Percentiles rank a stretch among this genome's conserved stretches.
These are phyloP conservation scores for Laburnicola sp. DNA, from an alignment of 2,329 filamentous ascomycete species.

Conservation along the genomic window DNA sequence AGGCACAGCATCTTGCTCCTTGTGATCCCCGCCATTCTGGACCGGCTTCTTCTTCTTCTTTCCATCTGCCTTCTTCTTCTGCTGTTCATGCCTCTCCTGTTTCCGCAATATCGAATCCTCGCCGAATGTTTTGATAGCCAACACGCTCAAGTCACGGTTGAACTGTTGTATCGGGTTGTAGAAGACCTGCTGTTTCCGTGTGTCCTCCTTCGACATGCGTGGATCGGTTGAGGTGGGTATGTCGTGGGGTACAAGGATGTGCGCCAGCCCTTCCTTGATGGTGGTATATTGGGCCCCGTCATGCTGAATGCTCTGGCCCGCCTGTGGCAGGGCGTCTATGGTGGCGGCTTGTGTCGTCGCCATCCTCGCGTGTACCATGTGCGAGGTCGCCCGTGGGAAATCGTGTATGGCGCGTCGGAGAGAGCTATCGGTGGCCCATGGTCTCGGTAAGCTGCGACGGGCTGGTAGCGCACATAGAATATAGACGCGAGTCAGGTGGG, in stretches of 20 bases:
- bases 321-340: slow-evolving; percentile 34
- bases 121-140: slow-evolving; percentile 88
- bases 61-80: slow-evolving; percentile 33
- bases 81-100: slow-evolving; percentile 51
- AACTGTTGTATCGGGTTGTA: slow-evolving; percentile 99
- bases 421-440: slow-evolving; percentile 34
- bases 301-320: slow-evolving; percentile 46
- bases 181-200: slow-evolving; percentile 76
- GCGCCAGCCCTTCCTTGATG: slow-evolving; percentile 68
- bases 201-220: slow-evolving; percentile 53
- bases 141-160: slow-evolving; percentile 90
- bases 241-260: slow-evolving; percentile 65
- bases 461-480: slow-evolving; percentile 27
- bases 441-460: slow-evolving; percentile 18
- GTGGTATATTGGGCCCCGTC: slow-evolving; percentile 60
- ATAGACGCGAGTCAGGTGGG: slow-evolving; percentile 11
- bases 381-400: slow-evolving; percentile 23
- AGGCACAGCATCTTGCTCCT: not conserved
- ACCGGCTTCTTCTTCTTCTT: slow-evolving; percentile 28
- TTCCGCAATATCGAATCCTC: slow-evolving; percentile 62
- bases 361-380: slow-evolving; percentile 11
- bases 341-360: slow-evolving; percentile 18
- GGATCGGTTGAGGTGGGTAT: slow-evolving; percentile 54
- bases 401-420: slow-evolving; percentile 23
- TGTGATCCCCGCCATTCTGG: slow-evolving; percentile 10